Base-by-base conservation (phyloP, 768 basidiomycete species). In the Kwoniella sp. region DNA sequence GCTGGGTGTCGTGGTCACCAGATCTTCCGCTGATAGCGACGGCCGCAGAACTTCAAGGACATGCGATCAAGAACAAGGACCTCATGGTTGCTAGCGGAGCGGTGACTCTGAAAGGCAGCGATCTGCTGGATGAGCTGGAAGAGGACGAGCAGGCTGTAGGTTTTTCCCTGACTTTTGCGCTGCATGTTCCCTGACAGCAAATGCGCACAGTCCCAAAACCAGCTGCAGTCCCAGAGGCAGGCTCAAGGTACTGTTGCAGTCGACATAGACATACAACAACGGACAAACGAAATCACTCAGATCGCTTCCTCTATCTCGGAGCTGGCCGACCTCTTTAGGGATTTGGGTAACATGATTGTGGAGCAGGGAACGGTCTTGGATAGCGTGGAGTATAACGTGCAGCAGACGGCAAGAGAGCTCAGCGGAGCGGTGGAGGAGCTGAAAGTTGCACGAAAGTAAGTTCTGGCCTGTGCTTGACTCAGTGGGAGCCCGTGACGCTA, bases 301-400 rank as follows among this genome's bases (percentile, higher is more conserved):
- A 89, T 99, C 57, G 91, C 93, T 2, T 84, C 86, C 61, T 90
- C 87, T 19, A 99, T 99, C 62, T 82, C 87, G 34, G 82, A 83
- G 37, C 80, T 99, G 25, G 92, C 92, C 1, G 93, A 93, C 66
- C 80, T 99, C 44, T 99, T 99, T 81, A 90, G 93, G 66, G 95
- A 99, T 70, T 79, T 99, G 39, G 87, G 87, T 12, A 81, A 81
- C 29, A 82, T 99, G 49, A 89, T 99, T 53, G 96, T 98, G 58
- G 95, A 98, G 76, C 95, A 99, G 69, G 95, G 95, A 25, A 96
- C 93, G 25, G 81, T 99, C 27, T 80, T 98, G 49, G 95, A 98
- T 75, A 90, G 89, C 31, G 82, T 98, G 50, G 95, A 99, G 75
- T 99, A 89, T 76, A 99, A 99, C 71, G 87, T 99, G 46, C 90